Base-by-base conservation (phyloP, 2,329 filamentous ascomycete species). In the Paraphoma chrysanthemicola region DNA sequence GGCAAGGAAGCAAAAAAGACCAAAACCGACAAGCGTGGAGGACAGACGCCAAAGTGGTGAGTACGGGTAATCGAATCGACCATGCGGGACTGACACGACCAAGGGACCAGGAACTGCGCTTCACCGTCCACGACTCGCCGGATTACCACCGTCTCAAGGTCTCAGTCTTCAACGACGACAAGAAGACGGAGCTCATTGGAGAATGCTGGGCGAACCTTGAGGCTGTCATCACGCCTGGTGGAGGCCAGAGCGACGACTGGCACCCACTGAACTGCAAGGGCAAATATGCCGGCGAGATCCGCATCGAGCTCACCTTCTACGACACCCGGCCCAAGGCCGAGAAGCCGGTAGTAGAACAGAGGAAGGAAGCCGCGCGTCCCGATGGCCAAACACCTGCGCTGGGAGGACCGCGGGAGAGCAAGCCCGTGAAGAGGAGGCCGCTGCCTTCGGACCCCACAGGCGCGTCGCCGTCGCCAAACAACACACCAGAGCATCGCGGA, bases 1-100 rank as follows among this genome's bases (percentile, higher is more conserved):
- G 95, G 94, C 33, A 99, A 99, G 78, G 93, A 98, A 79, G 95
- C 95, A 46, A 96, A 96, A 82, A 97, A 97, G 84, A 99, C 95
- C 2, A 90, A 90, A 41, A 97, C 94, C 4, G 95, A 99, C 78
- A 88, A 94, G 68, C 86, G 95, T 72, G 95, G 95, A 62, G 95
- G 95, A 42, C 95, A 99, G 79, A 98, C 95, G 39, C 95, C 95
- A 7, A 89, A 86, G 85, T 99, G 95, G 95, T 97, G 86, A 76
- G 87, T 59, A 14, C 7, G 29, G n/a, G 17, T 30, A 23, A 14
- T 9, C 16, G 14, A 6, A 41, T 39, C 17, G 51, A 18, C 14
- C 29, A 23, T n/a, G 10, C 28, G 9, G 14, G 43, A 58, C 68
- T 69, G 47, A 71, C 59, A 41, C 36, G 53, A 46, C 28, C 71